phyloP scores from a whole-genome alignment of 148 eudicot genomes.

The Fagopyrum tataricum region DNA sequence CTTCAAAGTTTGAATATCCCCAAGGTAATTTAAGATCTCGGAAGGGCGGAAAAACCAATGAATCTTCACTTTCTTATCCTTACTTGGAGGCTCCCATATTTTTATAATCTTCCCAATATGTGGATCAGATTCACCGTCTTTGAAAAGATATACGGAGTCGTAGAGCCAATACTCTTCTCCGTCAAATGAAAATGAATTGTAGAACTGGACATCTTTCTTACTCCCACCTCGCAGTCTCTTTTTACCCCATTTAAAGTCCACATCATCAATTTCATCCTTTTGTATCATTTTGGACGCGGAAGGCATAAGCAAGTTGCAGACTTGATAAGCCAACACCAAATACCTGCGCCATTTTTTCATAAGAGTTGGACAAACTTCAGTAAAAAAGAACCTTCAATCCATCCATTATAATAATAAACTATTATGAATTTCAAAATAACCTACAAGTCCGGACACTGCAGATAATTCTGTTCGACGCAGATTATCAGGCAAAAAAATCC shows the following conservation, averaged over 20 bases:
- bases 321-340: not conserved
- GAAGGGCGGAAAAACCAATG: constrained; percentile 69
- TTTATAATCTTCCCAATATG: constrained; percentile 54
- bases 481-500: too few relatives aligned
- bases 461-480: too few relatives aligned
- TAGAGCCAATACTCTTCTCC: constrained; percentile 45
- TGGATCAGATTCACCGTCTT: constrained; percentile 42
- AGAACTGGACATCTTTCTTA: constrained; percentile 44
- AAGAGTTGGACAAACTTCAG: not conserved
- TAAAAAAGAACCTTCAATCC: not conserved
- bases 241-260: constrained; percentile 60
- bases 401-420: not conserved
- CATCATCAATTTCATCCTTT: constrained; percentile 18
- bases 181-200: constrained; percentile 56
- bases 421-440: not conserved
- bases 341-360: not conserved
- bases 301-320: constrained; percentile 3
- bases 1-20: constrained; percentile 19
- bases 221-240: constrained; percentile 44
- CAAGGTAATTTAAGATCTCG: constrained; percentile 45
- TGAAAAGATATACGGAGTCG: constrained; percentile 57
- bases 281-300: constrained; percentile 22
- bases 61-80: constrained; percentile 43
- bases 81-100: constrained; percentile 42
- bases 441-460: too few relatives aligned